A percentile compares a stretch with the other conserved stretches of the same genome.
Conservation (phyloP, 495 filamentous ascomycete species). For the Parathielavia appendiculata region DNA sequence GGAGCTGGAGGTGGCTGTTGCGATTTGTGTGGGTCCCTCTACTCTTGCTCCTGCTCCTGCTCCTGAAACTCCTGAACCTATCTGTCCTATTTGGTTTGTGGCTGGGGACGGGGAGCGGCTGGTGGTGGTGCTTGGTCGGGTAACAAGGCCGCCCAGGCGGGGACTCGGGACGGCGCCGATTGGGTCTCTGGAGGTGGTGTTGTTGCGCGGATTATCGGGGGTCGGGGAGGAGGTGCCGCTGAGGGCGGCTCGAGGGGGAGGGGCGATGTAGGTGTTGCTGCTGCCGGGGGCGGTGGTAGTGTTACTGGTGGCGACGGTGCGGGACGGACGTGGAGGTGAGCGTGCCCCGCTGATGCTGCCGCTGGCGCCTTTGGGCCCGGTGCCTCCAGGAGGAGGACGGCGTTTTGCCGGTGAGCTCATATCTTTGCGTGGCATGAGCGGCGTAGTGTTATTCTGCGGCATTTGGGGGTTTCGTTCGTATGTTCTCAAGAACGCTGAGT, state of each 20-base stretch:
- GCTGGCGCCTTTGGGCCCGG: constrained; percentile 2
- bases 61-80: neutral
- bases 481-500: neutral
- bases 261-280: constrained; percentile 32
- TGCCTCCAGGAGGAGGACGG: constrained; percentile 2
- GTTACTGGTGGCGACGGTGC: neutral
- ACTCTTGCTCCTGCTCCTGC: constrained; percentile 11
- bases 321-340: constrained; percentile 22
- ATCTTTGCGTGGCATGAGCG: constrained; percentile 14
- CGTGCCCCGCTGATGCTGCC: neutral
- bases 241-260: constrained; percentile 38
- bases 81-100: neutral
- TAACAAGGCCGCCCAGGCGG: neutral
- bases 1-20: no score
- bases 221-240: constrained; percentile 35
- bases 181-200: neutral
- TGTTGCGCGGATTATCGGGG: constrained; percentile 25
- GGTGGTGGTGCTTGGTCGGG: neutral
- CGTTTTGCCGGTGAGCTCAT: constrained; percentile 23
- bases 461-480: neutral
- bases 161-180: neutral
- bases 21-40: neutral
- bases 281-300: constrained; percentile 18
- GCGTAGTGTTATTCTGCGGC: neutral
- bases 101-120: neutral